Base-by-base conservation (phyloP, 1,139 yeast species). In the Debaryomyces coudertii region DNA sequence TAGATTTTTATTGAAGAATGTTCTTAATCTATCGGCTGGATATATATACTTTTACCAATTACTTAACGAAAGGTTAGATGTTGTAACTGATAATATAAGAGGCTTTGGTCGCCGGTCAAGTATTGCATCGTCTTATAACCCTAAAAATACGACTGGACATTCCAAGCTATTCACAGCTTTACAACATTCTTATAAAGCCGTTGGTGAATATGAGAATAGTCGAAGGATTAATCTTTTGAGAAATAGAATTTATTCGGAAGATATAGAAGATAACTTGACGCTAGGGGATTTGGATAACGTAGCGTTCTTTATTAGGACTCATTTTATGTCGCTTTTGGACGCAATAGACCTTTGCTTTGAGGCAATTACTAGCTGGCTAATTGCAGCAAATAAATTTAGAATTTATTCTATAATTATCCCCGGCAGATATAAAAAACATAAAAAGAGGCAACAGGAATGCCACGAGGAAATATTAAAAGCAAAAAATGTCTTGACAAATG, bases 41-140 rank as follows among this genome's bases (percentile, higher is more conserved):
- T 67, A 61, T 46, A 67, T 62, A n/a, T 63, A 63, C 45, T 66
- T 61, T 47, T 69, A 69, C 30, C 65, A 63, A 40, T 52, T 67
- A 45, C 54, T 68, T 27, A 66, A 63, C 43, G 68, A 66, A 44
- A 53, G 67, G 27, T 60, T 55, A 18, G 61, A 59, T 14, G 53
- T 60, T 47, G 59, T 63, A 7, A 44, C 43, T 6, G 42, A 44
- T 8, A 36, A 31, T 11, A 35, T 42, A 37, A 38, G 41, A 7
- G 42, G 42, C 2, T 40, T 56, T 3, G 29, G 58, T 7, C 48
- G 66, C 5, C 53, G 28, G 14, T 20, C 57, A 15, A 47, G 49
- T 12, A 52, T 60, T 11, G 47, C 47, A 4, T 53, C 60, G 0
- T 54, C 51, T 8, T 53, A 50, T 3, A 48, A 56, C 5, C 44